These are phyloP conservation scores for Ogataea hybrid DNA, from an alignment of 1,139 yeast species.

Conservation along the genomic window DNA sequence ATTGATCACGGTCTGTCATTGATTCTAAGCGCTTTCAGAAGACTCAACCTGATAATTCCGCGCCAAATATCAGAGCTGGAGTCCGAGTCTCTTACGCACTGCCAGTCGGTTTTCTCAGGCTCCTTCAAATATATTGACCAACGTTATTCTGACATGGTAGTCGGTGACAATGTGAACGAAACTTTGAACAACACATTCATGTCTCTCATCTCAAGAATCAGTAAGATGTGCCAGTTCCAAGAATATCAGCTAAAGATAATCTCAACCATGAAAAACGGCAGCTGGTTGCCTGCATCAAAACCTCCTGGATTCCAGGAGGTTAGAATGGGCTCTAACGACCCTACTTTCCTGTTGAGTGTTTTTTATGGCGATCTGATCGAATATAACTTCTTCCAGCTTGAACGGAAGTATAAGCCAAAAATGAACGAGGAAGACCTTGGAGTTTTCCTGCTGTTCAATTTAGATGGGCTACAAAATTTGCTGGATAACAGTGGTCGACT, in stretches of 20 bases:
- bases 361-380: no score
- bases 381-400: no score
- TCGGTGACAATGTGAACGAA: conserved; percentile 23
- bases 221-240: conserved; percentile 63
- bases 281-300: conserved; percentile 63
- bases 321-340: conserved; percentile 47
- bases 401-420: no score
- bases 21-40: conserved; percentile 19
- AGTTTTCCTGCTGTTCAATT: no score
- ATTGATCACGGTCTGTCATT: conserved; percentile 37
- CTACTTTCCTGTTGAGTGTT: conserved; percentile 55
- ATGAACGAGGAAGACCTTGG: no score
- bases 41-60: conserved; percentile 17
- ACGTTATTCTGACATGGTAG: conserved; percentile 38
- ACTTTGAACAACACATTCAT: conserved; percentile 29
- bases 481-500: no score
- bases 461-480: no score
- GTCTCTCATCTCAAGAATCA: conserved; percentile 47
- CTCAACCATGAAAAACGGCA: conserved; percentile 50
- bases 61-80: conserved; percentile 12
- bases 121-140: conserved; percentile 54
- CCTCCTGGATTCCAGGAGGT: conserved; percentile 50
- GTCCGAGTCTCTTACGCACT: conserved; percentile 10
- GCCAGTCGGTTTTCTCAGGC: conserved; percentile 53
- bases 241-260: conserved; percentile 55